phyloP scores from a whole-genome alignment of 2,329 filamentous ascomycete species.

The Fusarium zealandicum region DNA sequence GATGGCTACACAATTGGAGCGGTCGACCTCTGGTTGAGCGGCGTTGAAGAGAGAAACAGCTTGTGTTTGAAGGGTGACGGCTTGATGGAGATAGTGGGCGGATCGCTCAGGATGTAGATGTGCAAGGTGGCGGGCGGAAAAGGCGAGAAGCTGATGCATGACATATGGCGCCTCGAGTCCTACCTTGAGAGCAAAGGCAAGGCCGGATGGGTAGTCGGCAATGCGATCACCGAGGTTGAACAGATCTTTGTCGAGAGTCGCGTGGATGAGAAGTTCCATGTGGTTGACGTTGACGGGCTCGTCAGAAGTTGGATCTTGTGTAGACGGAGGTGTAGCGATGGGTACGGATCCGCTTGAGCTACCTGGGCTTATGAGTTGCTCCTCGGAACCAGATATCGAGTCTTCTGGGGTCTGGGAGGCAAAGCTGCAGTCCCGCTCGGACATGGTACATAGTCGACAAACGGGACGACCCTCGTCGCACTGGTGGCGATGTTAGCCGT shows the following conservation, averaged over 20 bases:
- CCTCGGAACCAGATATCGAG: not conserved
- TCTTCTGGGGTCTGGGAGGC: not conserved
- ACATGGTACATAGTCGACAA: constrained; percentile 21
- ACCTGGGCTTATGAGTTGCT: not conserved
- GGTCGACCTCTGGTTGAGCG: not conserved
- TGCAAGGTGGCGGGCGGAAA: constrained; percentile 25
- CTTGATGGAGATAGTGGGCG: not conserved
- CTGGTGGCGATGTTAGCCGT: constrained; percentile 2
- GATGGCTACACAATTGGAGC: constrained; percentile 16
- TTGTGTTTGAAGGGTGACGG: constrained; percentile 10
- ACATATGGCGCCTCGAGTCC: constrained; percentile 18
- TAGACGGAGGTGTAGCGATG: not conserved
- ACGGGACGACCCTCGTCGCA: constrained; percentile 30
- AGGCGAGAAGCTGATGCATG: constrained; percentile 18
- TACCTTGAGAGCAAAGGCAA: not conserved
- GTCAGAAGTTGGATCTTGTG: not conserved
- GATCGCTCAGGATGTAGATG: not conserved
- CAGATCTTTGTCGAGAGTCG: not conserved
- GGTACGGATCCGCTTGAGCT: not conserved
- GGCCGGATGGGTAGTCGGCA: accelerated
- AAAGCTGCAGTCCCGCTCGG: constrained; percentile 23
- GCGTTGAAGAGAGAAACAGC: constrained; percentile 26
- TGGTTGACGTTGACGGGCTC: constrained; percentile 10
- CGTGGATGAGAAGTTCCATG: constrained; percentile 21
- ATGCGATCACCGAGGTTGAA: constrained; percentile 13